Evolutionary conservation across 495 filamentous ascomycete species (phyloP), one percentile per base, ranked within the genome.

Genomic region (Penicillium pulvis): DNA sequence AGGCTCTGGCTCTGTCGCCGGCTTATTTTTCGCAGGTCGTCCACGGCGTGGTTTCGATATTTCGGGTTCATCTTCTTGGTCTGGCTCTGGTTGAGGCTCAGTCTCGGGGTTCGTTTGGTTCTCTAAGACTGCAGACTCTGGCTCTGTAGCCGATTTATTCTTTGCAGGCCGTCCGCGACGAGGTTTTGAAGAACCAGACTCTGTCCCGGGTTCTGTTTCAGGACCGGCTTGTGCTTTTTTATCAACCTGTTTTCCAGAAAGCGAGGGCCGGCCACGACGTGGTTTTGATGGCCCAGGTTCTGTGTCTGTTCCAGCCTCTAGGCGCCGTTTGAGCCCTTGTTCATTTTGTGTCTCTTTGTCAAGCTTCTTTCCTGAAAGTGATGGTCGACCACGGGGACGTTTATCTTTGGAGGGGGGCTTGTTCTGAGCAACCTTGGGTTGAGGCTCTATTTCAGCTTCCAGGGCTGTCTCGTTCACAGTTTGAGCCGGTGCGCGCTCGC

Each of bases 21-120:
- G 23, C 11, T 17, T 52, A 16, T 63, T 57, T 39, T 65, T 62
- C 28, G 60, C 69, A 51, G 61, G 31, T 17, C 42, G 57, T 31
- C 59, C 61, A 19, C 63, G 59, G 16, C 56, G 53, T 28, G 65
- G 53, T 33, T 65, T 70, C n/a, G 58, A 36, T 46, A 45, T 36
- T 19, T 24, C 36, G 5, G 58, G 36, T 56, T 48, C 59, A 20
- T 28, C 5, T n/a, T 55, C 52, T 4, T 64, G 49, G 23, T 59
- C 48, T 10, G 51, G 55, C 28, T 65, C 58, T 7, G 51, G 17
- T 53, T 62, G 55, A 19, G 48, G 19, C 44, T 51, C 47, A 41
- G 11, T 17, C 39, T 6, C 14, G n/a, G 39, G 5, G 6, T 41
- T 17, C 4, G 16, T 12, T 36, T 36, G 33, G 10, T 36, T 12